These are phyloP conservation scores for Trebouxia sp. DNA, from an alignment of 139 green algal species.

Conservation along the genomic window DNA sequence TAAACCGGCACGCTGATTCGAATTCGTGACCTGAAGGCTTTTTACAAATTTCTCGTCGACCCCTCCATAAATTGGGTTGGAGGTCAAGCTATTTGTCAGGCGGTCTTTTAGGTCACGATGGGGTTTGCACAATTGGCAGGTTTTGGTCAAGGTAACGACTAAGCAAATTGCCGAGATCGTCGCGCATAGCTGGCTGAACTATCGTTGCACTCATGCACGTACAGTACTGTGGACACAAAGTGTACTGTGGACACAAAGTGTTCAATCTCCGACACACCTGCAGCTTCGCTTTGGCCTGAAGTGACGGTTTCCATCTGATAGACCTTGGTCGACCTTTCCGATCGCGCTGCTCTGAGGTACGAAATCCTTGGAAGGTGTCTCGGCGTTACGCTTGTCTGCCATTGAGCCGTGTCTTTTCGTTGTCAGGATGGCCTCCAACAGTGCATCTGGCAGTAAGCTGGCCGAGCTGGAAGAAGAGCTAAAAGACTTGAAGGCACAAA, in stretches of 20 bases:
- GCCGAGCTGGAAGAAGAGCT: constrained; percentile 15
- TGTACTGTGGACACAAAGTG: constrained; percentile 6
- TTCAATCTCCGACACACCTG: constrained; percentile 1
- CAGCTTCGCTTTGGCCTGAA: constrained; percentile 8
- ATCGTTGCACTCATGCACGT: constrained; percentile 16
- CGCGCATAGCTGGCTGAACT: constrained; percentile 17
- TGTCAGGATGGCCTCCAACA: constrained; percentile 15
- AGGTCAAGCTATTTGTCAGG: constrained; percentile 20
- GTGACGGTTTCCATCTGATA: constrained; percentile 17
- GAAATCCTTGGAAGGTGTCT: constrained; percentile 20
- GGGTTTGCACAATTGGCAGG: constrained; percentile 18
- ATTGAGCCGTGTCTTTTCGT: constrained; percentile 16
- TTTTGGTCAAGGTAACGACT: constrained; percentile 15
- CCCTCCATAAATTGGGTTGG: not conserved
- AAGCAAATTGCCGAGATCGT: constrained; percentile 14
- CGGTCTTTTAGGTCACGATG: constrained; percentile 12
- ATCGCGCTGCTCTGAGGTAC: constrained; percentile 12
- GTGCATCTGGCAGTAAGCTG: constrained; percentile 7
- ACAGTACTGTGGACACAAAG: not conserved
- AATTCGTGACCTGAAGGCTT: too few species aligned
- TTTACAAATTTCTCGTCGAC: too few species aligned
- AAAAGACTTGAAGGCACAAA: constrained; percentile 9
- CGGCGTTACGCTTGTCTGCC: constrained; percentile 16
- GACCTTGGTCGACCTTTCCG: constrained; percentile 10
- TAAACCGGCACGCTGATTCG: too few species aligned